These are phyloP conservation scores for Saccharum hybrid DNA, from an alignment of 202 grass and related monocot genomes.

Conservation along the genomic window DNA sequence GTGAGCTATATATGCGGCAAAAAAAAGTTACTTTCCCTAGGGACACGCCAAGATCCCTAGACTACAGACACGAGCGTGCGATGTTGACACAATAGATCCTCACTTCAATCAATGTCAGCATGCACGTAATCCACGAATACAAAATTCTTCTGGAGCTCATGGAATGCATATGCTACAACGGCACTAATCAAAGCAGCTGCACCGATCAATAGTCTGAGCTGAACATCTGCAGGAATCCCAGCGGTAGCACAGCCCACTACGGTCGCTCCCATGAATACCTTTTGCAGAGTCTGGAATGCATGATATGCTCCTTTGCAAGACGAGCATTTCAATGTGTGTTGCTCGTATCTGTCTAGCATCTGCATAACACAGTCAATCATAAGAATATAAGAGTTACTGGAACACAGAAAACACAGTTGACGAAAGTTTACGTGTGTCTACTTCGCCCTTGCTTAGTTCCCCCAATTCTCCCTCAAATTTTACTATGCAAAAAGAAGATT, in stretches of 20 bases:
- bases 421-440: background rate
- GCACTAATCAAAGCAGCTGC: slow-evolving; percentile 63
- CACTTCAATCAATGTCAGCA: slow-evolving; percentile 79
- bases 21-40: slow-evolving; percentile 16
- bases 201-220: slow-evolving; percentile 66
- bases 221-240: slow-evolving; percentile 76
- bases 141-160: slow-evolving; percentile 85
- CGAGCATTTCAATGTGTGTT: slow-evolving; percentile 91
- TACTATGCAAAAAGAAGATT: no score
- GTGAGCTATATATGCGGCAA: background rate
- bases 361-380: slow-evolving; percentile 31
- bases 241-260: slow-evolving; percentile 57
- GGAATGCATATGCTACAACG: slow-evolving; percentile 58
- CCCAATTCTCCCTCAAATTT: no score
- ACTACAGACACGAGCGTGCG: slow-evolving; percentile 4
- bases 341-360: slow-evolving; percentile 97
- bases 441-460: no score
- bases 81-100: background rate
- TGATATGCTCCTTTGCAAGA: slow-evolving; percentile 86
- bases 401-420: slow-evolving; percentile 4
- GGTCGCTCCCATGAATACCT: slow-evolving; percentile 70
- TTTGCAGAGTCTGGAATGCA: slow-evolving; percentile 77
- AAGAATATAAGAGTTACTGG: slow-evolving; percentile 12
- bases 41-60: slow-evolving; percentile 13
- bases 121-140: slow-evolving; percentile 93